Evolutionary conservation across 78 protist species (phyloP).

Genomic region (Chrysochromulina parva): DNA sequence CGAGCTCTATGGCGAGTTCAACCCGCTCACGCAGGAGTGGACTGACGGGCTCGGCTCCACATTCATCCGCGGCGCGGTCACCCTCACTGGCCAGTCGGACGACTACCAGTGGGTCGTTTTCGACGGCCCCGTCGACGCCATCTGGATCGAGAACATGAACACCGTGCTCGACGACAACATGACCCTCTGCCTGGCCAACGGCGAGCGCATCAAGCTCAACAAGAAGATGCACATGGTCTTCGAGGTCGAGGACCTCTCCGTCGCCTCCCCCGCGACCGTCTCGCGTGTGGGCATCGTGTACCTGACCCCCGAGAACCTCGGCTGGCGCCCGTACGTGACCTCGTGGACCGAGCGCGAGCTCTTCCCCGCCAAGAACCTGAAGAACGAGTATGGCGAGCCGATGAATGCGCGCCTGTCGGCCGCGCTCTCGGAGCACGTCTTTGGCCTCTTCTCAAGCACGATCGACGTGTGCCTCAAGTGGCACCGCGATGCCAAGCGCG

Average conservation of each 20-base stretch:
- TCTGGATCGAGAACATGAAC: constrained; percentile 87
- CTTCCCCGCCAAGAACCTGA: neutral
- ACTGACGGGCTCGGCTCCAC: constrained; percentile 71
- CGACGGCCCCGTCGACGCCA: constrained; percentile 90
- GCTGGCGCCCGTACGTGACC: constrained; percentile 59
- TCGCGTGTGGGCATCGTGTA: constrained; percentile 90
- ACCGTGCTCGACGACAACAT: constrained; percentile 87
- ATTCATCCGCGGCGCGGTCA: constrained; percentile 54
- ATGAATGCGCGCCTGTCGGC: too few relatives aligned
- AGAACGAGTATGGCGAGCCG: too few relatives aligned
- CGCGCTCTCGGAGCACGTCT: neutral
- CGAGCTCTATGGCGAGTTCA: constrained; percentile 80
- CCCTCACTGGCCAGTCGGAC: constrained; percentile 32
- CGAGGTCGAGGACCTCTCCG: constrained; percentile 83
- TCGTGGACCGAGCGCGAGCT: constrained; percentile 55
- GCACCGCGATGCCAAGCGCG: neutral
- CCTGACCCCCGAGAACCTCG: constrained; percentile 58
- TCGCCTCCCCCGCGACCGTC: constrained; percentile 92
- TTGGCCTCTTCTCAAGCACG: neutral
- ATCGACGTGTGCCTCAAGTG: neutral
- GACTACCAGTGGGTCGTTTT: constrained; percentile 76
- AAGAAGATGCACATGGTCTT: constrained; percentile 68
- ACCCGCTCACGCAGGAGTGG: constrained; percentile 80
- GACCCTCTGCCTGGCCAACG: constrained; percentile 81
- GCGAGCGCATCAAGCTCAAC: constrained; percentile 83